Evolutionary conservation across 768 basidiomycete genomes (phyloP), one percentile per base, ranked within the genome.

Genomic region (Agaricus blazei): DNA sequence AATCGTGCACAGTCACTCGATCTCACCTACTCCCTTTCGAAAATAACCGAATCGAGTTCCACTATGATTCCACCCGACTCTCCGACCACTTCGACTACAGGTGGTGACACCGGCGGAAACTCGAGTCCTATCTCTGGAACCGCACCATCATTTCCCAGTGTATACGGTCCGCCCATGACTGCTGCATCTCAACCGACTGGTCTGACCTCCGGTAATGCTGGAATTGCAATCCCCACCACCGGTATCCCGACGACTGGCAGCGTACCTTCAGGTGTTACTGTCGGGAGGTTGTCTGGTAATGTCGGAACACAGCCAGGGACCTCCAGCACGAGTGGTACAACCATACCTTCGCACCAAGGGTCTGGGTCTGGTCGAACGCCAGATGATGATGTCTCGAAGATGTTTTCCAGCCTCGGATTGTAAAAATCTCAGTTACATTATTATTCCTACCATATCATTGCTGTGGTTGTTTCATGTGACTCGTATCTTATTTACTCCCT

Each of bases 1-100:
- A 91, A 91, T 62, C 87, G 93, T 15, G 93, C 93, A 0, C 93
- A 95, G 67, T 91, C 88, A 4, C 84, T 96, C 46, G 93, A 96
- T 66, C 73, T 96, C 60, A 92, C 89, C 0, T 84, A 84, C 60
- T 93, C 92, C 5, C 78, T 93, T 29, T 85, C 84, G n/a, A 85
- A 84, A 52, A 90, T 92, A 61, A 83, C 84, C 4, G 90, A 90
- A 64, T 78, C 83, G 19, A 65, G 73, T 41, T 76, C 83, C 52
- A 75, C 80, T 51, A 71, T 85, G 44, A 79, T 81, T 26, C 84
- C 81, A 38, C 88, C 89, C 1, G 88, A 90, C 48, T 93, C 90
- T 1, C 90, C 90, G 0, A 90, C 88, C 37, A 88, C 83, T 4
- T 90, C 90, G 8, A 82, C 80, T 0, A 27, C 54, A 31, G 54